phyloP scores from a whole-genome alignment of 345 rosid species.

The Jatropha curcas region DNA sequence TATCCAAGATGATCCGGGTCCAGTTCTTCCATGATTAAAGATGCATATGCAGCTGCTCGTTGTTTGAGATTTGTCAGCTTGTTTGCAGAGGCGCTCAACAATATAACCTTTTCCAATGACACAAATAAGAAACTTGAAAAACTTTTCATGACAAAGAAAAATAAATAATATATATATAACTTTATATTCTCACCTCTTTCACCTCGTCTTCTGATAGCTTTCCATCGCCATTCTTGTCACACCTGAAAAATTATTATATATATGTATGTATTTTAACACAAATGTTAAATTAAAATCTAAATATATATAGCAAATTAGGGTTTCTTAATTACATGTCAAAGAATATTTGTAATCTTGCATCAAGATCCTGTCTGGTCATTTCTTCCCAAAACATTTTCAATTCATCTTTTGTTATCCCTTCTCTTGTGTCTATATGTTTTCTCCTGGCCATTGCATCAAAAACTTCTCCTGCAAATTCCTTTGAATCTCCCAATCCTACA shows the following conservation, averaged over 20 bases:
- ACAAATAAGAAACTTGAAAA: slow-evolving; percentile 4
- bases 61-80: slow-evolving; percentile 72
- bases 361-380: slow-evolving; percentile 73
- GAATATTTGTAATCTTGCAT: slow-evolving; percentile 85
- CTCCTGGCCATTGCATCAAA: slow-evolving; percentile 80
- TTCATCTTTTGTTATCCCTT: slow-evolving; percentile 69
- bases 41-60: slow-evolving; percentile 65
- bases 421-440: slow-evolving; percentile 41
- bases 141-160: not conserved
- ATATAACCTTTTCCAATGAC: slow-evolving; percentile 49
- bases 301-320: not conserved
- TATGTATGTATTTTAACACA: not conserved
- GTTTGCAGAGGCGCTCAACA: slow-evolving; percentile 86
- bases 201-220: slow-evolving; percentile 85
- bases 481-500: slow-evolving; percentile 95
- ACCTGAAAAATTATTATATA: slow-evolving; percentile 44
- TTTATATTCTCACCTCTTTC: slow-evolving; percentile 53
- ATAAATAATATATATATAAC: not conserved
- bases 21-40: slow-evolving; percentile 96
- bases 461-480: slow-evolving; percentile 78
- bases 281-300: no score
- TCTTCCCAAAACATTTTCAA: slow-evolving; percentile 83
- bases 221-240: slow-evolving; percentile 97
- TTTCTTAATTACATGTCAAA: slow-evolving; percentile 79
- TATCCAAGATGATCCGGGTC: slow-evolving; percentile 90